Evolutionary conservation across 768 basidiomycete species (phyloP).

Genomic region (Sutorius australiensis): DNA sequence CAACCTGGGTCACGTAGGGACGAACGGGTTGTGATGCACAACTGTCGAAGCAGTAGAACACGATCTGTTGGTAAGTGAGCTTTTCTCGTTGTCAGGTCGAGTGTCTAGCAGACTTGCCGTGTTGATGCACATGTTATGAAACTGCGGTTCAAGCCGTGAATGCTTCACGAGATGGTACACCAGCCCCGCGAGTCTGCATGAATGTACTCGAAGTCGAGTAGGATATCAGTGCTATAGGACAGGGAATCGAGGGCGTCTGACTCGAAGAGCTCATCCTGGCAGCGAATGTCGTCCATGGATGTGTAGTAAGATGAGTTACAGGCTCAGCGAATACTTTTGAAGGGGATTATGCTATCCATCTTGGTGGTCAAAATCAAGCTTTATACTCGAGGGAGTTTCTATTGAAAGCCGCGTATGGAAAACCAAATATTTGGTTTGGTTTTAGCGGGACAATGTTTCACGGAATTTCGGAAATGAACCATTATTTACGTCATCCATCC

Average conservation of each 20-base stretch:
- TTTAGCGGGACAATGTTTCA: neutral
- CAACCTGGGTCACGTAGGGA: neutral
- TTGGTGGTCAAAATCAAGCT: neutral
- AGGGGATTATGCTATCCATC: neutral
- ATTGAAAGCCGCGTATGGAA: conserved; percentile 8
- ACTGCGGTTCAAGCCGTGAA: neutral
- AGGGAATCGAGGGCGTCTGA: neutral
- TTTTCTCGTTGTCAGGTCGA: neutral
- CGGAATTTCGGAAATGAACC: neutral
- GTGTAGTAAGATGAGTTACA: neutral
- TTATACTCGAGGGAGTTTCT: conserved; percentile 1
- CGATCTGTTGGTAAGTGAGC: conserved; percentile 5
- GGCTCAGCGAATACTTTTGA: neutral
- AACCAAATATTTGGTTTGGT: neutral
- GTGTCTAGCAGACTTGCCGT: neutral
- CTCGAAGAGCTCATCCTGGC: neutral
- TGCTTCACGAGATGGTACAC: conserved; percentile 6
- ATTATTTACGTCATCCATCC: neutral
- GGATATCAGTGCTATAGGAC: conserved; percentile 1
- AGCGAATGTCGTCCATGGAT: conserved; percentile 9
- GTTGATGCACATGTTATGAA: neutral
- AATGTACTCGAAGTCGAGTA: neutral
- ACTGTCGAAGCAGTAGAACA: conserved; percentile 9
- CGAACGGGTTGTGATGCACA: conserved; percentile 5
- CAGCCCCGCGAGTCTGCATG: neutral